Evolutionary conservation across 805 yeast species (phyloP).

Genomic region (Suhomyces sp.): DNA sequence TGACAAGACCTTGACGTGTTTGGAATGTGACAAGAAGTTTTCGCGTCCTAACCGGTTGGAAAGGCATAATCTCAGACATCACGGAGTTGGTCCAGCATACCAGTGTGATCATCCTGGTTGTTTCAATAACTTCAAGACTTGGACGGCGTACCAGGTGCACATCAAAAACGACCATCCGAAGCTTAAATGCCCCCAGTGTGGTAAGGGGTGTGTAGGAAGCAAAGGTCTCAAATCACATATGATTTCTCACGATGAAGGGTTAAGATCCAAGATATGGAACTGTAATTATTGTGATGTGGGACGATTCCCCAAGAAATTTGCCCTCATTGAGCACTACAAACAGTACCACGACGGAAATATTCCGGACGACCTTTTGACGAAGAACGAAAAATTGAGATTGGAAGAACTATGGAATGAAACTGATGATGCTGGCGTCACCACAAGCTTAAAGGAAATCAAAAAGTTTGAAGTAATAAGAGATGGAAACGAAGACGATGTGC

Average conservation of each 20-base stretch:
- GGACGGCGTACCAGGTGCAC: conserved; percentile 75
- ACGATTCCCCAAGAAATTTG: conserved; percentile 56
- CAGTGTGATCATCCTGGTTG: conserved; percentile 68
- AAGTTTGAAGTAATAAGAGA: conserved; percentile 8
- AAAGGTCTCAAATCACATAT: conserved; percentile 71
- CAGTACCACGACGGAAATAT: conserved; percentile 44
- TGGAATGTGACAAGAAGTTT: conserved; percentile 63
- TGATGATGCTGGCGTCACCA: conserved; percentile 4
- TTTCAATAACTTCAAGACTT: conserved; percentile 57
- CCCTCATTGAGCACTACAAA: conserved; percentile 56
- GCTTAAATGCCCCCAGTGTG: conserved; percentile 62
- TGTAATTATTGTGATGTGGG: conserved; percentile 54
- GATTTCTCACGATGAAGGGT: conserved; percentile 57
- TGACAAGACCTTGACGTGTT: conserved; percentile 53
- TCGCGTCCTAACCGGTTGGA: conserved; percentile 63
- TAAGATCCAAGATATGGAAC: conserved; percentile 60
- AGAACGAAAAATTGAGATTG: conserved; percentile 21
- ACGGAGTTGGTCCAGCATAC: conserved; percentile 54
- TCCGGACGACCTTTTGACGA: conserved; percentile 32
- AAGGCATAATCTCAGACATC: conserved; percentile 66
- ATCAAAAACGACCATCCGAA: conserved; percentile 72
- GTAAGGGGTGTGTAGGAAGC: conserved; percentile 70
- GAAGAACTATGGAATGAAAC: conserved; percentile 20
- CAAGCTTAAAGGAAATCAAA: conserved; percentile 10
- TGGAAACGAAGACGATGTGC: conserved; percentile 9